Conservation (phyloP, 495 filamentous ascomycete genomes). For the Xeromyces bisporus region DNA sequence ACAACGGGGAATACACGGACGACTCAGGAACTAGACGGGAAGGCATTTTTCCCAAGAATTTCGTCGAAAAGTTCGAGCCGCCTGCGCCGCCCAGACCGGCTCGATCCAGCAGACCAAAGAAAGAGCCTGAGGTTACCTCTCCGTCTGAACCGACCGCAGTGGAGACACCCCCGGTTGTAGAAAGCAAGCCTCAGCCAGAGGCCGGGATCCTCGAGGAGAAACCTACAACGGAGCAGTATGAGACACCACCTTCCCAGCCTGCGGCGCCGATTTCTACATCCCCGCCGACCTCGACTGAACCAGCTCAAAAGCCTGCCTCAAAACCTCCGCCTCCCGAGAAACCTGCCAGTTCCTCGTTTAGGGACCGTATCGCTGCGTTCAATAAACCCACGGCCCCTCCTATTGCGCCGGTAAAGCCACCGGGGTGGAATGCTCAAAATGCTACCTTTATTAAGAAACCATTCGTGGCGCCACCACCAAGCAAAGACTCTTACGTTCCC, state of each 20-base stretch:
- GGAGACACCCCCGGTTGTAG: slow-evolving; percentile 11
- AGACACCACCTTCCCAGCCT: slow-evolving; percentile 13
- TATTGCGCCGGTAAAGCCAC: slow-evolving; percentile 71
- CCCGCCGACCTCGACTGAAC: slow-evolving; percentile 10
- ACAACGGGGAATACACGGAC: slow-evolving; percentile 76
- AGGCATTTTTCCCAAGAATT: slow-evolving; percentile 92
- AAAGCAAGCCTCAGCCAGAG: slow-evolving; percentile 15
- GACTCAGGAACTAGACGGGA: slow-evolving; percentile 53
- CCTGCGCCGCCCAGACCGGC: slow-evolving; percentile 73
- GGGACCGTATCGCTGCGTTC: slow-evolving; percentile 90
- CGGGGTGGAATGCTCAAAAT: slow-evolving; percentile 37
- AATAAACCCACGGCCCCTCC: slow-evolving; percentile 80
- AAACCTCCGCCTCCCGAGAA: slow-evolving; percentile 52
- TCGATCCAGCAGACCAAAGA: slow-evolving; percentile 53
- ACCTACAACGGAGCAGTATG: slow-evolving; percentile 6
- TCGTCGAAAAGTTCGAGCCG: slow-evolving; percentile 89
- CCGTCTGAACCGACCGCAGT: slow-evolving; percentile 26
- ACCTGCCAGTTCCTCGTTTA: slow-evolving; percentile 60
- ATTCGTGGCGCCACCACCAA: slow-evolving; percentile 92
- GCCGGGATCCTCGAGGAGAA: slow-evolving; percentile 23
- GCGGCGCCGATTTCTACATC: slow-evolving; percentile 11
- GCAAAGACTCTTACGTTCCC: slow-evolving; percentile 80
- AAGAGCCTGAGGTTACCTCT: slow-evolving; percentile 34
- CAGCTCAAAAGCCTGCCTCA: slow-evolving; percentile 32
- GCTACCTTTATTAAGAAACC: slow-evolving; percentile 85